Conservation (phyloP, 176 grass and related monocot species). For the Rhynchospora breviuscula region DNA sequence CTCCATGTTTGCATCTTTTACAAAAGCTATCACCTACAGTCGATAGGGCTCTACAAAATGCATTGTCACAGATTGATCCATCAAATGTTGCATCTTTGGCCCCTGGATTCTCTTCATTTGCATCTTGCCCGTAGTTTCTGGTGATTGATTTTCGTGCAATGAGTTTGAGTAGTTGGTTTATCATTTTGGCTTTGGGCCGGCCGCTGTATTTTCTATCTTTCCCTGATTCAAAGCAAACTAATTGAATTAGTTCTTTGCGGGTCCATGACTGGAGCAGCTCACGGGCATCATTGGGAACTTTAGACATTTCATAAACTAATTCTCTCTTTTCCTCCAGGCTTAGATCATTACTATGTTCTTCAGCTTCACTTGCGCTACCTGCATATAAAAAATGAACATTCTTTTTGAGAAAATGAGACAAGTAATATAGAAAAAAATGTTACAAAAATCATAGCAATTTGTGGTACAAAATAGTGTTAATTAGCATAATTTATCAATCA, state of each 20-base stretch:
- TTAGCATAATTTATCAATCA: background rate
- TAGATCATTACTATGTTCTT: conserved; percentile 47
- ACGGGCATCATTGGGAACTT: conserved; percentile 51
- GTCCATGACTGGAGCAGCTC: conserved; percentile 93
- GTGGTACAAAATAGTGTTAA: background rate
- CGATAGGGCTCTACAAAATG: conserved; percentile 52
- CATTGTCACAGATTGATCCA: conserved; percentile 51
- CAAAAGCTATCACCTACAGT: conserved; percentile 35
- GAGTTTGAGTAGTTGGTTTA: conserved; percentile 70
- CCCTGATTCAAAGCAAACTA: conserved; percentile 75
- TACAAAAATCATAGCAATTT: background rate
- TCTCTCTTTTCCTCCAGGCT: conserved; percentile 74
- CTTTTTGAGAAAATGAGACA: background rate
- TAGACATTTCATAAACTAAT: conserved; percentile 62
- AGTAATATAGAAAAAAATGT: background rate
- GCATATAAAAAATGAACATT: background rate
- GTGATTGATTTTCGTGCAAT: conserved; percentile 41
- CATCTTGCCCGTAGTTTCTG: conserved; percentile 24
- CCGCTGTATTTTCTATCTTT: conserved; percentile 95
- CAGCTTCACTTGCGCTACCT: conserved; percentile 15
- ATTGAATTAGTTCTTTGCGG: conserved; percentile 70
- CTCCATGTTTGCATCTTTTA: background rate
- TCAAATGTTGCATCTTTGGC: conserved; percentile 17
- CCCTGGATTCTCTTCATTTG: conserved; percentile 20
- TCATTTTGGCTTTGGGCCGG: conserved; percentile 88